Evolutionary conservation across 108 stramenopile species (phyloP).

Genomic region (Skeletonema costatum): DNA sequence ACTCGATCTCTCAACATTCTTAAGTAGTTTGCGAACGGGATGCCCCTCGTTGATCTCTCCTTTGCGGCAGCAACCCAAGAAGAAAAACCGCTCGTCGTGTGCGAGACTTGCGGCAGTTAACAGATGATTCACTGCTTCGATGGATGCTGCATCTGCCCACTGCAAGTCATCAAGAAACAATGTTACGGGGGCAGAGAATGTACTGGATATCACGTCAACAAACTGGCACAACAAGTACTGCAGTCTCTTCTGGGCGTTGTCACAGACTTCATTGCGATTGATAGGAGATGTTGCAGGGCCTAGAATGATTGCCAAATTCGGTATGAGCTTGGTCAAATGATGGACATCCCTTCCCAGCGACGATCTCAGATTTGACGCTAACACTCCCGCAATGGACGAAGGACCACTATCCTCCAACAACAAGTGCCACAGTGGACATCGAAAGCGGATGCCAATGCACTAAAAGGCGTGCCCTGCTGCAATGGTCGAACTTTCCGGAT

Average conservation of each 20-base stretch:
- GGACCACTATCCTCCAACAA: too few relatives aligned
- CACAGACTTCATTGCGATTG: background rate
- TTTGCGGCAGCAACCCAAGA: background rate
- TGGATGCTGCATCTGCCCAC: conserved; percentile 22
- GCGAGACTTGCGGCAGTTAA: background rate
- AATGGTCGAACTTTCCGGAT: background rate
- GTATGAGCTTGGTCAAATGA: background rate
- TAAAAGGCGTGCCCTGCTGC: background rate
- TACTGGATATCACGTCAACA: conserved; percentile 17
- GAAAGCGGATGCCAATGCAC: background rate
- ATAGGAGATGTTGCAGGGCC: background rate
- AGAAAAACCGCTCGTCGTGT: background rate
- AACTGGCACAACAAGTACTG: conserved; percentile 18
- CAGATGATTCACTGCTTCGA: conserved; percentile 5
- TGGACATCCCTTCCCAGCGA: background rate
- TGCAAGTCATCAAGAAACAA: conserved; percentile 1
- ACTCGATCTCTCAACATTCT: background rate
- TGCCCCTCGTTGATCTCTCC: conserved; percentile 5
- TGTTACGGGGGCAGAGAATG: background rate
- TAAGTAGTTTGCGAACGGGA: conserved; percentile 7
- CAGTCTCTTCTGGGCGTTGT: conserved; percentile 19
- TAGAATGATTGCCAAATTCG: background rate
- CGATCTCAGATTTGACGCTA: too few relatives aligned
- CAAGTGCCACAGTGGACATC: background rate
- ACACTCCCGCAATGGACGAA: too few relatives aligned